These are phyloP conservation scores for Cydonia oblonga DNA, from an alignment of 331 rosid genomes.

Conservation along the genomic window DNA sequence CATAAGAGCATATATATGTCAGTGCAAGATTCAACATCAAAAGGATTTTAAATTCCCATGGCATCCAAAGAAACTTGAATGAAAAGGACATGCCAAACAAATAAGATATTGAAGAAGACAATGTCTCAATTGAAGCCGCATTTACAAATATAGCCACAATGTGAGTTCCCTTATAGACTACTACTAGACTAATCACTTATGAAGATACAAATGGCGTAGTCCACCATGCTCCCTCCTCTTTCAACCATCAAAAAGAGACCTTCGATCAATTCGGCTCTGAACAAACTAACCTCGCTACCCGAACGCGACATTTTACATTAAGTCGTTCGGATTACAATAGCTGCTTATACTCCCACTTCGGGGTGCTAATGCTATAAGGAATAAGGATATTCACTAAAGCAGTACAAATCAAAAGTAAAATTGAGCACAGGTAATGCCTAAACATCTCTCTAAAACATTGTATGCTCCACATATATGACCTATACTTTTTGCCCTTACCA, in stretches of 20 bases:
- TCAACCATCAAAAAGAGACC: not conserved
- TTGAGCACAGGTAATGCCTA: slow-evolving; percentile 15
- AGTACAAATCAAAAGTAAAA: slow-evolving; percentile 15
- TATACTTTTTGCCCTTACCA: slow-evolving; percentile 23
- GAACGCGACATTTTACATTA: slow-evolving; percentile 41
- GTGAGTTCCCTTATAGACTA: not conserved
- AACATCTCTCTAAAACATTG: slow-evolving; percentile 33
- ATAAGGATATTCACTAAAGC: slow-evolving; percentile 11
- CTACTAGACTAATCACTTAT: not conserved
- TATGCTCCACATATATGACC: slow-evolving; percentile 42
- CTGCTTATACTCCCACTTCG: slow-evolving; percentile 22
- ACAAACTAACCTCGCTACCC: slow-evolving; percentile 8
- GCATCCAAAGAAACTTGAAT: not conserved
- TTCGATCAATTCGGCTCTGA: not conserved
- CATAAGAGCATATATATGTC: not conserved
- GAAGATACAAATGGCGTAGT: not conserved
- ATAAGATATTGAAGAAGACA: not conserved
- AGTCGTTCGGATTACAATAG: slow-evolving; percentile 24
- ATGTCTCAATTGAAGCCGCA: slow-evolving; percentile 6
- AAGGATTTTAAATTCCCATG: not conserved
- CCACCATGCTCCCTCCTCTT: not conserved
- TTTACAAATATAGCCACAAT: not conserved
- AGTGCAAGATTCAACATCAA: not conserved
- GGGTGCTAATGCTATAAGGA: slow-evolving; percentile 41
- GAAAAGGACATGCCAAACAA: not conserved